These are phyloP conservation scores for Aquanectria penicillioides DNA, from an alignment of 2,329 filamentous ascomycete genomes.

Conservation along the genomic window DNA sequence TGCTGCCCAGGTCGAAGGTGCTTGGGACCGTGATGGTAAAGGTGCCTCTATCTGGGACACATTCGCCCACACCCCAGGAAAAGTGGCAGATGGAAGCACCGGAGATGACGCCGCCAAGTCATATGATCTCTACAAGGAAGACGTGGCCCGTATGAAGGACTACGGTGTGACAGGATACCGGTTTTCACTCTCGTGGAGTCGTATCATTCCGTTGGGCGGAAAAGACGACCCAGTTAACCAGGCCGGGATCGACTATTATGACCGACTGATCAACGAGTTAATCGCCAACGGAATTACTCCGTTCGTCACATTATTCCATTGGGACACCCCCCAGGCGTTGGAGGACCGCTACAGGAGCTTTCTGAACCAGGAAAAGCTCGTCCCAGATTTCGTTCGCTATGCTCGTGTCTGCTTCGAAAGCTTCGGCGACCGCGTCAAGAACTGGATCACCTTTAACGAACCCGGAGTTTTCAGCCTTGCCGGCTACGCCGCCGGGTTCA, in stretches of 20 bases:
- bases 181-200: constrained; percentile 72
- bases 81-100: constrained; percentile 51
- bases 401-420: constrained; percentile 36
- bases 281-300: constrained; percentile 63
- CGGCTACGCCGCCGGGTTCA: constrained; percentile 35
- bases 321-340: constrained; percentile 63
- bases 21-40: constrained; percentile 54
- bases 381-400: constrained; percentile 36
- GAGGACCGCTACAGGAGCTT: constrained; percentile 37
- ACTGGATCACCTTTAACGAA: constrained; percentile 39
- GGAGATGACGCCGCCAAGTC: constrained; percentile 50
- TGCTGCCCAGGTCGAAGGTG: constrained; percentile 48
- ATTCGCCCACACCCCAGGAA: constrained; percentile 50
- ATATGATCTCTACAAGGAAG: constrained; percentile 57
- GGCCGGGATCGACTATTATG: constrained; percentile 67
- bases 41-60: constrained; percentile 54
- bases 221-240: constrained; percentile 71
- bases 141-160: constrained; percentile 65
- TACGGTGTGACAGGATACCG: constrained; percentile 69
- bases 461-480: constrained; percentile 32
- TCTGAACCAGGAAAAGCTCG: constrained; percentile 31
- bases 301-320: constrained; percentile 71
- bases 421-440: constrained; percentile 35
- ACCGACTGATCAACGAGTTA: constrained; percentile 68
- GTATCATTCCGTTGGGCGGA: constrained; percentile 71